phyloP scores from a whole-genome alignment of 306 rosid genomes.

The Ammopiptanthus mongolicus region DNA sequence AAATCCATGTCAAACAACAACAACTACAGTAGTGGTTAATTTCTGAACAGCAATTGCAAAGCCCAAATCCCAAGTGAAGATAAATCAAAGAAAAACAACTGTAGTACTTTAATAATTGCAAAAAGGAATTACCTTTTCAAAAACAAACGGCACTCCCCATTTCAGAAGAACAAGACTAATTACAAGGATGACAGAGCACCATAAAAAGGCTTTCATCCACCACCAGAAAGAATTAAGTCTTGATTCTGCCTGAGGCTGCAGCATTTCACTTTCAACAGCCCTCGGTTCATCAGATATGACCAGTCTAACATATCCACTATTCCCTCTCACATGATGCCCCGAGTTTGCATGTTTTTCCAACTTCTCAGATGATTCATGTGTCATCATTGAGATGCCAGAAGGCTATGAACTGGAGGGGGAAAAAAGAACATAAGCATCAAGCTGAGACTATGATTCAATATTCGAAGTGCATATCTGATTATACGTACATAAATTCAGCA shows the following conservation, averaged over 20 bases:
- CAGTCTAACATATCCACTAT: constrained; percentile 76
- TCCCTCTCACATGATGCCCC: constrained; percentile 50
- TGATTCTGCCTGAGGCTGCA: constrained; percentile 54
- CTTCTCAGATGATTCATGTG: constrained; percentile 48
- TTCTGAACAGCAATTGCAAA: constrained; percentile 13
- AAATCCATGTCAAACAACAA: neutral
- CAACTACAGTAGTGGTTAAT: neutral
- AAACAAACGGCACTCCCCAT: constrained; percentile 86
- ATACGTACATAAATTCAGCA: constrained; percentile 1
- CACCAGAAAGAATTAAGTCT: constrained; percentile 43
- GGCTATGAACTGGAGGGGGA: constrained; percentile 6
- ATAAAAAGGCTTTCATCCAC: constrained; percentile 65
- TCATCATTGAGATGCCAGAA: constrained; percentile 40
- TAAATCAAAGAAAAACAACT: constrained; percentile 15
- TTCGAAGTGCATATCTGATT: neutral
- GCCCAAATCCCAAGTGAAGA: neutral
- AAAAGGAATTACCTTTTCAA: constrained; percentile 63
- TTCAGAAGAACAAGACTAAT: constrained; percentile 44
- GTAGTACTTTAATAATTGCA: neutral
- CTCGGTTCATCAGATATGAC: constrained; percentile 66
- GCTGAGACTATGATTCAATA: neutral
- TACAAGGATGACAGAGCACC: constrained; percentile 43
- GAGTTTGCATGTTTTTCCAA: constrained; percentile 43
- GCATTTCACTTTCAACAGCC: constrained; percentile 41
- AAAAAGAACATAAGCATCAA: constrained; percentile 16